phyloP scores from a whole-genome alignment of 2,329 filamentous ascomycete species.

The Arthrobotrys megalospora region DNA sequence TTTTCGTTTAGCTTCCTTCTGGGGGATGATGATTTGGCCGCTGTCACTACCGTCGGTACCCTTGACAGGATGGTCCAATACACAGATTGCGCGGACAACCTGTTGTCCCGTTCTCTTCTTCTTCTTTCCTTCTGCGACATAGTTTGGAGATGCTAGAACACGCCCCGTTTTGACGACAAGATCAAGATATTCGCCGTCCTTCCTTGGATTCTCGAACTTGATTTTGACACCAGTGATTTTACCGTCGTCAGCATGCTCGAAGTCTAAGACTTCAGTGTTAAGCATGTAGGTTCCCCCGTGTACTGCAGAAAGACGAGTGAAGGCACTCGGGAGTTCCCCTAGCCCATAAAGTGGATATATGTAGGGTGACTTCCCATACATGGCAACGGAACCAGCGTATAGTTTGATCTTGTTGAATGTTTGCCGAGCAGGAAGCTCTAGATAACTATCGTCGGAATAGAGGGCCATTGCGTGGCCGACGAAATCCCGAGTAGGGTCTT shows the following conservation, averaged over 20 bases:
- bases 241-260: slow-evolving; percentile 81
- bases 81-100: slow-evolving; percentile 95
- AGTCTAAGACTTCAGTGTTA: slow-evolving; percentile 92
- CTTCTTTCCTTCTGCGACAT: slow-evolving; percentile 78
- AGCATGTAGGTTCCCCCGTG: slow-evolving; percentile 99
- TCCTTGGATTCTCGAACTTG: slow-evolving; percentile 81
- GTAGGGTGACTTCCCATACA: slow-evolving; percentile 98
- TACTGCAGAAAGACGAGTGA: slow-evolving; percentile 96
- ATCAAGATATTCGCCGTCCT: slow-evolving; percentile 82
- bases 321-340: slow-evolving; percentile 96
- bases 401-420: slow-evolving; percentile 92
- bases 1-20: slow-evolving; percentile 96
- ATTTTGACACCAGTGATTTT: slow-evolving; percentile 93
- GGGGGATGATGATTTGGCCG: slow-evolving; percentile 94
- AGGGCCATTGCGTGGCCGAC: slow-evolving; percentile 98
- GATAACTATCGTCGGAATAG: slow-evolving; percentile 90
- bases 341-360: slow-evolving; percentile 99
- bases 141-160: slow-evolving; percentile 95
- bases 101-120: slow-evolving; percentile 91
- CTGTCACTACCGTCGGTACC: slow-evolving; percentile 92
- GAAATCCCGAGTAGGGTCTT: slow-evolving; percentile 90
- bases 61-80: slow-evolving; percentile 93
- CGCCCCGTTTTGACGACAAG: slow-evolving; percentile 97
- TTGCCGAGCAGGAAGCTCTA: slow-evolving; percentile 81
- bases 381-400: slow-evolving; percentile 96